Evolutionary conservation across 2,329 filamentous ascomycete species (phyloP), one percentile per base, ranked within the genome.

Genomic region (Botryosphaeria dothidea): DNA sequence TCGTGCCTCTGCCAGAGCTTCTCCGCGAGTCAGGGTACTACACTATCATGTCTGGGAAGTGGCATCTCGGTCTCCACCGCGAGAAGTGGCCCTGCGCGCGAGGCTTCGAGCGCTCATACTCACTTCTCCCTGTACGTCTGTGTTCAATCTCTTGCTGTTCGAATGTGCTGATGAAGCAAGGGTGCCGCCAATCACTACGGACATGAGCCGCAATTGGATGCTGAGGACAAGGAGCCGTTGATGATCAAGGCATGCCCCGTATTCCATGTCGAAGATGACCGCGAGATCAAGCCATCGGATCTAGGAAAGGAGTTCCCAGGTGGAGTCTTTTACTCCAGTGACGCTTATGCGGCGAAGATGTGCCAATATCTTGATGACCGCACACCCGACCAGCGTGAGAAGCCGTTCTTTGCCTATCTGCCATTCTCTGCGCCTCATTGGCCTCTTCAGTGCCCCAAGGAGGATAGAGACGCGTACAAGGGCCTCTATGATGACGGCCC

Each of bases 1-100:
- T 89, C 1, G 86, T 79, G 1, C 82, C 86, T 5, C 74, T 88
- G 11, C 84, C 86, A 0, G 86, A 89, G 71, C 69, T 89, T 1
- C 77, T 89, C 17, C 81, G 79, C 7, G 86, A 88, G 17, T 66
- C 54, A 3, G 65, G 68, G 2, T 68, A 69, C 36, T 25, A 58
- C 3, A 69, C 68, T 7, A 38, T 67, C n/a, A 66, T 69, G 62
- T 68, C 66, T 21, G 67, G 68, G 1, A 69, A 69, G 43, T 69
- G 67, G 62, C 67, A 68, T 54, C 65, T 68, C 15, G 67, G 66
- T 7, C 63, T 67, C n/a, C 51, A 36, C 17, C 46, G 46, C 38
- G 67, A 69, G 23, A 60, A 49, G 23, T 65, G 57, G 48, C 68
- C 67, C 6, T 57, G 54, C 21, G 62, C 46, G 19, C 65, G 68